Evolutionary conservation across 495 filamentous ascomycete species (phyloP).

Genomic region (Penicillium tannophilum): DNA sequence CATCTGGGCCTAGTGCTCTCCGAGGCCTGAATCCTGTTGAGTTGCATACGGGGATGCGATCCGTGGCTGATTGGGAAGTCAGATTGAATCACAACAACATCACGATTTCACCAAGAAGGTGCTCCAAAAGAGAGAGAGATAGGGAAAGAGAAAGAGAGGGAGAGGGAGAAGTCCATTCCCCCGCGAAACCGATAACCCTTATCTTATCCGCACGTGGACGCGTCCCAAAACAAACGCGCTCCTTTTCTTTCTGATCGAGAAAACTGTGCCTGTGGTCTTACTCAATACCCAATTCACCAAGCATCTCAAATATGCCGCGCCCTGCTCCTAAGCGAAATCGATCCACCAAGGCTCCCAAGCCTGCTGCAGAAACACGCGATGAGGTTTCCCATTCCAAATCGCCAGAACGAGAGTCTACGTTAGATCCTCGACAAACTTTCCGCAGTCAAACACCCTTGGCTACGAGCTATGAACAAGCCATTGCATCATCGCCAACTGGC

Average conservation of each 20-base stretch:
- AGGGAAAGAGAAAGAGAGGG: too few species aligned
- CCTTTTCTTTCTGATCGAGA: background rate
- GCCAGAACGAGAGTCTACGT: conserved; percentile 18
- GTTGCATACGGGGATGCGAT: background rate
- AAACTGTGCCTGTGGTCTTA: background rate
- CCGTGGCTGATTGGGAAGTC: background rate
- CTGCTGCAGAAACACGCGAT: conserved; percentile 10
- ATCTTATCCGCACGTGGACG: conserved; percentile 11
- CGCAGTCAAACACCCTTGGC: conserved; percentile 40
- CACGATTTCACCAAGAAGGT: background rate
- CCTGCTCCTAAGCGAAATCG: conserved; percentile 46
- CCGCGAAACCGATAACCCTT: background rate
- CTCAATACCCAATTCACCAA: too few species aligned
- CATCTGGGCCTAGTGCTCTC: background rate
- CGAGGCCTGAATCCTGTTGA: background rate
- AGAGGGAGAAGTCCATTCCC: background rate
- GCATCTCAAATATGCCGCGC: conserved; percentile 38
- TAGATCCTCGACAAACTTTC: conserved; percentile 27
- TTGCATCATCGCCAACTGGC: conserved; percentile 43
- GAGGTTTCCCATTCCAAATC: conserved; percentile 19
- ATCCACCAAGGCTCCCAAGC: conserved; percentile 23
- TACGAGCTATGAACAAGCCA: conserved; percentile 39
- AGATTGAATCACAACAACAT: background rate
- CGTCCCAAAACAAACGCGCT: conserved; percentile 10
- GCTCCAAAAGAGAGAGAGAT: background rate